Conservation (phyloP, 2,329 filamentous ascomycete species). For the Epichloe gansuensis region DNA sequence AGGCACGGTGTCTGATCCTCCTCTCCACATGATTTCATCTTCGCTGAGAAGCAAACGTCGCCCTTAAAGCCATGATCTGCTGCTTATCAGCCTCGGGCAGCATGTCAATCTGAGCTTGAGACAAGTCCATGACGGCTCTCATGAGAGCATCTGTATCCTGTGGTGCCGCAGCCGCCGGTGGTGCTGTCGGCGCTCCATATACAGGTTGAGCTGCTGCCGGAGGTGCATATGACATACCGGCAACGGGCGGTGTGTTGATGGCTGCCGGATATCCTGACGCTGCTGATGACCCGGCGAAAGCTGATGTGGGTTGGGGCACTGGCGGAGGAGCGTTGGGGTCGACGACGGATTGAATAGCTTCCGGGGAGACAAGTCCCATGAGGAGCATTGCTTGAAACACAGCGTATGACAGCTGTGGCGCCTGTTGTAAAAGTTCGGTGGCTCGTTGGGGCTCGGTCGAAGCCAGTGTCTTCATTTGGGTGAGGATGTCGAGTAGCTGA, state of each 20-base stretch:
- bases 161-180: conserved; percentile 21
- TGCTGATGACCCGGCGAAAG: conserved; percentile 22
- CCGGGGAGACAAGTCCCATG: conserved; percentile 83
- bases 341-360: conserved; percentile 69
- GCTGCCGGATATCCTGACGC: conserved; percentile 26
- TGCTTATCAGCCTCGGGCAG: conserved; percentile 62
- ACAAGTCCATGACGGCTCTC: conserved; percentile 68
- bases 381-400: conserved; percentile 89
- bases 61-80: conserved; percentile 69
- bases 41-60: conserved; percentile 40
- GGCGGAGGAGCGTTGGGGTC: conserved; percentile 41
- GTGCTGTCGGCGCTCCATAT: conserved; percentile 22
- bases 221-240: conserved; percentile 32
- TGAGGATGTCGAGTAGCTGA: conserved; percentile 85
- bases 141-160: conserved; percentile 62
- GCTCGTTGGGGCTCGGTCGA: conserved; percentile 70
- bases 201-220: conserved; percentile 23
- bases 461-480: conserved; percentile 89
- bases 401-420: conserved; percentile 86
- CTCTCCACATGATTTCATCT: conserved; percentile 11
- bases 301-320: conserved; percentile 16
- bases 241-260: conserved; percentile 37
- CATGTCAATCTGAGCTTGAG: conserved; percentile 67
- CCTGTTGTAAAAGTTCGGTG: conserved; percentile 74
- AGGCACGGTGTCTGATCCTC: background rate